Base-by-base conservation (phyloP, 2,329 filamentous ascomycete species). In the Fonsecaea nubica region DNA sequence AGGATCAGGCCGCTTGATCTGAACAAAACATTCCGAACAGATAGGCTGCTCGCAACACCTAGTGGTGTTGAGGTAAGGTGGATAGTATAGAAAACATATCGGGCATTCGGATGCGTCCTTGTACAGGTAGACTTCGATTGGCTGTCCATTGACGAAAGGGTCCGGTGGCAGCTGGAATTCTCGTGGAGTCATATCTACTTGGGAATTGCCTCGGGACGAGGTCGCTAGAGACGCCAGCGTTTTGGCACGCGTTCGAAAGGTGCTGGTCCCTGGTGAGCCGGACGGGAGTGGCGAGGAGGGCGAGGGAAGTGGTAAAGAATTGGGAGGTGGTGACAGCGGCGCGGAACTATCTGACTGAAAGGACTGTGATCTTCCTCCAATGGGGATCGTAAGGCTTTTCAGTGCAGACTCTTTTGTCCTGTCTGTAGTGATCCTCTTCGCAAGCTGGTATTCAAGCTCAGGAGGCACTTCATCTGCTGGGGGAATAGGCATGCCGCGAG, bases 1-100 rank as follows among this genome's bases (percentile, higher is more conserved):
- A 9, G 93, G 93, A 71, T 99, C 94, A 3, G 93, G 89, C 50
- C 95, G 88, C 77, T 97, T 98, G 77, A 99, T 99, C 78, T 99
- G 95, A 3, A 99, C 95, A 75, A 99, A 99, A 78, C 95, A 99
- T 80, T 99, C 95, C 50, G 93, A 98, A 80, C 95, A 99, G 69
- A 99, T 98, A 5, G 91, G 85, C 77, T 99, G 95, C 74, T 97
- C 93, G 78, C 95, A 99, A 77, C 95, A 99, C 71, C 95, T 86
- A 0, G 95, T 99, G 71, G 89, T 90, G 80, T 99, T 99, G 35
- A 99, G 84, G 75, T 96, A 96, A 3, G 93, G 93, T 0, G 95
- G 95, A 72, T 98, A 99, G 73, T 93, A 96, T 61, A 98, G 83
- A 77, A 98, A 97, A 81, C 95, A 99, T 69, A 99, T 97, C 4